Conservation (phyloP, 192 early-diverging fungal species). For the Umbelopsis ramanniana region DNA sequence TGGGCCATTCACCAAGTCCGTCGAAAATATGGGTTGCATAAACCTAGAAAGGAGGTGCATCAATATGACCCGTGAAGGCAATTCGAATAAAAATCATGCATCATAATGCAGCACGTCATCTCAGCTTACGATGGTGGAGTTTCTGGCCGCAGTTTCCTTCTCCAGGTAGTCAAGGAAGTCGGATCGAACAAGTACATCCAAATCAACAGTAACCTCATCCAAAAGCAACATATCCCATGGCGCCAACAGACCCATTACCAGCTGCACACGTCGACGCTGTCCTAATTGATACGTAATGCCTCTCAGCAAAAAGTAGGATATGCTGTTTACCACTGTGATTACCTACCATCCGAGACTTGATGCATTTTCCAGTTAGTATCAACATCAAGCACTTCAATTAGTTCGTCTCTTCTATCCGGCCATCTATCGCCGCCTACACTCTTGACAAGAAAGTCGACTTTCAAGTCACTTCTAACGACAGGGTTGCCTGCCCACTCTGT, state of each 20-base stretch:
- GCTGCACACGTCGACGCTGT: conserved; percentile 65
- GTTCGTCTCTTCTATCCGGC: conserved; percentile 58
- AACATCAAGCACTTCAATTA: conserved; percentile 75
- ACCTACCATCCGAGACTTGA: conserved; percentile 69
- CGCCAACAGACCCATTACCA: conserved; percentile 73
- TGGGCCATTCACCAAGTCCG: conserved; percentile 71
- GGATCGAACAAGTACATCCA: conserved; percentile 76
- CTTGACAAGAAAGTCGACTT: conserved; percentile 66
- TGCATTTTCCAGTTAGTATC: conserved; percentile 69
- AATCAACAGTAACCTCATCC: conserved; percentile 83
- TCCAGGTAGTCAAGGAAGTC: conserved; percentile 71
- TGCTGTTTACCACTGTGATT: not conserved
- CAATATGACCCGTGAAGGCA: not conserved
- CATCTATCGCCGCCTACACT: conserved; percentile 65
- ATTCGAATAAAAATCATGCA: not conserved
- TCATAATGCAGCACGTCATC: not conserved
- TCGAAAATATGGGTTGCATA: conserved; percentile 89
- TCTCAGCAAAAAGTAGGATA: not conserved
- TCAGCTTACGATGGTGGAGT: conserved; percentile 62
- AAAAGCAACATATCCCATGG: conserved; percentile 72
- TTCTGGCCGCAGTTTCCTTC: conserved; percentile 62
- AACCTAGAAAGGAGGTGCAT: conserved; percentile 23
- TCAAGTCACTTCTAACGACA: conserved; percentile 67
- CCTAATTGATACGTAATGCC: not conserved
- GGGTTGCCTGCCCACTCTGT: conserved; percentile 84